Percentiles rank a stretch among this genome's conserved stretches.
Conservation (phyloP, 164 flowering plant species). For the Stephania japonica region DNA sequence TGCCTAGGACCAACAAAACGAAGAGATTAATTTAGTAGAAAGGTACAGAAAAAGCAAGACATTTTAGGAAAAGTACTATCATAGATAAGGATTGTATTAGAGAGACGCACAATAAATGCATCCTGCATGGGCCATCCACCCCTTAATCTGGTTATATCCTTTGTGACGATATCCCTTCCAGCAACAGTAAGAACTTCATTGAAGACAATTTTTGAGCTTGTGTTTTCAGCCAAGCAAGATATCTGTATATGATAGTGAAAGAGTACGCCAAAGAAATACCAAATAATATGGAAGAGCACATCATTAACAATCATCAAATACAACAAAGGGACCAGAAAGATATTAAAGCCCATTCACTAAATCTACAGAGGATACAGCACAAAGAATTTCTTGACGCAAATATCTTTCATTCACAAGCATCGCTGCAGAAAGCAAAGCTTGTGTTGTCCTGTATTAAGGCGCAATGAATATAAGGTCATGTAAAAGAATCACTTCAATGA, state of each 20-base stretch:
- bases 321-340: not conserved
- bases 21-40: not conserved
- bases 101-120: constrained; percentile 73
- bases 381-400: constrained; percentile 79
- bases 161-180: constrained; percentile 77
- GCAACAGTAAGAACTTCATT: constrained; percentile 80
- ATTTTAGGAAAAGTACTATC: not conserved
- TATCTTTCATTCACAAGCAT: constrained; percentile 71
- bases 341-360: not conserved
- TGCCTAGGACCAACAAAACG: constrained; percentile 36
- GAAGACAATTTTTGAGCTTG: constrained; percentile 66
- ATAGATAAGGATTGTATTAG: not conserved
- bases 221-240: constrained; percentile 77
- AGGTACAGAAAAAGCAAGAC: not conserved
- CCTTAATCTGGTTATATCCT: constrained; percentile 85
- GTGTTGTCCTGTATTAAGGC: constrained; percentile 64
- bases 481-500: not conserved
- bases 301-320: not conserved
- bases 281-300: not conserved
- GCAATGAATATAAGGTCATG: constrained; percentile 6
- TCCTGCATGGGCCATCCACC: constrained; percentile 99
- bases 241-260: constrained; percentile 49
- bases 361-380: constrained; percentile 72
- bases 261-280: constrained; percentile 13
- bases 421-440: constrained; percentile 76